These are phyloP conservation scores for Populus tremula DNA, from an alignment of 345 rosid species.

Conservation along the genomic window DNA sequence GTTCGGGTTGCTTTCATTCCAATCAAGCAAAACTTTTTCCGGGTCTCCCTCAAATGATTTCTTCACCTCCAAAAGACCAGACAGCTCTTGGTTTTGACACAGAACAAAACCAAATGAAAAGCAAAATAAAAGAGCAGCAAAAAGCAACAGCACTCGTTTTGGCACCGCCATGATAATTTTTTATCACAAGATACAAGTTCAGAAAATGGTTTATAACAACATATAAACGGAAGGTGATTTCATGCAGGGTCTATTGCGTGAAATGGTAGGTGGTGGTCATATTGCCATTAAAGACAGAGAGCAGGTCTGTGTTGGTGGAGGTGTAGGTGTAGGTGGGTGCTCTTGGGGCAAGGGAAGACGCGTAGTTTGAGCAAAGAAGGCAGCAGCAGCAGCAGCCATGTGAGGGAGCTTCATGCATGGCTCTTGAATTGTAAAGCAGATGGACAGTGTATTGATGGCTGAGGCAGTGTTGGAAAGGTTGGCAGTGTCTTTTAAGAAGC, in stretches of 20 bases:
- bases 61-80: constrained; percentile 59
- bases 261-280: background rate
- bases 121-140: constrained; percentile 23
- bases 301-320: background rate
- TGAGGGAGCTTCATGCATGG: background rate
- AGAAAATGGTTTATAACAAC: background rate
- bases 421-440: background rate
- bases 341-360: constrained; percentile 10
- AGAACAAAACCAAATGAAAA: constrained; percentile 20
- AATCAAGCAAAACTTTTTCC: constrained; percentile 41
- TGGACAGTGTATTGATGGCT: background rate
- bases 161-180: constrained; percentile 2
- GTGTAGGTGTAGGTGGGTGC: background rate
- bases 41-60: constrained; percentile 39
- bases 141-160: background rate
- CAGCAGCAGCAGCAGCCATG: constrained; percentile 13
- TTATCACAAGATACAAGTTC: background rate
- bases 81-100: constrained; percentile 33
- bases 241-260: background rate
- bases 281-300: background rate
- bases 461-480: constrained; percentile 9
- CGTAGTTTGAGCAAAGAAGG: background rate
- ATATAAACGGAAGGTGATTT: background rate
- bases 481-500: constrained; percentile 3
- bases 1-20: constrained; percentile 49